A percentile compares a stretch with the other conserved stretches of the same genome.
These are phyloP conservation scores for Suhomyces choctaworum DNA, from an alignment of 1,139 yeast genomes.

Conservation along the genomic window DNA sequence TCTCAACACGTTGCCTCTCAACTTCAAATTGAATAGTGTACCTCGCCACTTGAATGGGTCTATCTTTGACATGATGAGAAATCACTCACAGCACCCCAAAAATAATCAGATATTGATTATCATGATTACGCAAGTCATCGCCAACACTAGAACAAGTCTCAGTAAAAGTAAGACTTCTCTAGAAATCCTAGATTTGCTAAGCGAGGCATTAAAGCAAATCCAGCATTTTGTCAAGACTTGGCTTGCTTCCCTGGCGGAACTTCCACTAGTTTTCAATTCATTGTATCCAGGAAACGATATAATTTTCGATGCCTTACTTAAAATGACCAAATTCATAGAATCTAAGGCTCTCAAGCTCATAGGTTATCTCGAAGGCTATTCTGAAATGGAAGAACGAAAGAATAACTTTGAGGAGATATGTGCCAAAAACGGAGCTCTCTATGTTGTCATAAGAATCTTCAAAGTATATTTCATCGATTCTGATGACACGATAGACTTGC, in stretches of 20 bases:
- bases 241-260: slow-evolving; percentile 26
- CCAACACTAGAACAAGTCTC: slow-evolving; percentile 3
- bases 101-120: slow-evolving; percentile 27
- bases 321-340: slow-evolving; percentile 17
- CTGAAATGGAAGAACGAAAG: not conserved
- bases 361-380: slow-evolving; percentile 3
- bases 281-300: slow-evolving; percentile 32
- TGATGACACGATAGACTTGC: slow-evolving; percentile 3
- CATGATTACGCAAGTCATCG: slow-evolving; percentile 15
- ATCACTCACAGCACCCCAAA: slow-evolving; percentile 26
- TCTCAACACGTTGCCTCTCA: slow-evolving; percentile 21
- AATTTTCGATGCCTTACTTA: slow-evolving; percentile 28
- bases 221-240: slow-evolving; percentile 24
- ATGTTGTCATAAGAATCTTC: slow-evolving; percentile 4
- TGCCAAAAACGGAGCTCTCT: slow-evolving; percentile 2
- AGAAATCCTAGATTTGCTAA: slow-evolving; percentile 14
- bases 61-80: slow-evolving; percentile 17
- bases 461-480: slow-evolving; percentile 11
- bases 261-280: slow-evolving; percentile 29
- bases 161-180: slow-evolving; percentile 6
- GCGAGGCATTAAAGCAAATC: slow-evolving; percentile 13
- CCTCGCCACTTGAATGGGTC: not conserved
- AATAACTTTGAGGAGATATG: slow-evolving; percentile 5
- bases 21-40: slow-evolving; percentile 14
- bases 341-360: slow-evolving; percentile 3